Base-by-base conservation (phyloP, 495 filamentous ascomycete genomes). In the Bacidia gigantensis region DNA sequence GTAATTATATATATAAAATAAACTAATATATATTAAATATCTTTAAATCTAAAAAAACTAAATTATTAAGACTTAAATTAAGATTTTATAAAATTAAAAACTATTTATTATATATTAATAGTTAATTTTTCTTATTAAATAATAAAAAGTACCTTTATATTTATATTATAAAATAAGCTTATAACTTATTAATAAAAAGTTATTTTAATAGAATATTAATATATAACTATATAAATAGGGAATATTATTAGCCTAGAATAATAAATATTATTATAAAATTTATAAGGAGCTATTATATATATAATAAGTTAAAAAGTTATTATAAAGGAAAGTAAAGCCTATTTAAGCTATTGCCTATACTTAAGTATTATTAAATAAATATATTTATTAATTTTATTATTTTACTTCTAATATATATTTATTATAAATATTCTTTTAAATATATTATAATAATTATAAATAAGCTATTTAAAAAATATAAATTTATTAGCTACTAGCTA, bases 321-420 rank as follows among this genome's bases (percentile, higher is more conserved):
- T 2, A 29, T 26, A 49, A 49, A 49, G 32, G 25, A 1, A 49
- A 49, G 32, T 49, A 49, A 20, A 25, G 11, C 2, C 42, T 43
- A 51, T 21, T 41, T 42, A 51, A 22, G 21, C 21, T 18, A 12
- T 50, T 51, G 2, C 20, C 42, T 26, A 3, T 49, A 26, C n/a
- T 32, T 26, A 3, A 29, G n/a, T 3, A 3, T 3, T 49, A 29
- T 29, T 49, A 29, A 49, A 49, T 3, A 3, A 3, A 29, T 49
- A 49, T 3, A 2, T 49, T 2, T 49, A 49, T 49, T 32, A 3
- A 26, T 26, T 22, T 49, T 26, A 49, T 49, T 49, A 48, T 48
- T 35, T 7, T 5, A 35, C 5, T 35, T 35, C 14, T 35, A 35
- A 35, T 44, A 44, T 14, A 35, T 35, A 7, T 14, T 35, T 35